Percentiles rank a stretch among this genome's conserved stretches.
phyloP scores from a whole-genome alignment of 2,329 filamentous ascomycete species.

The Grosmannia huntii region DNA sequence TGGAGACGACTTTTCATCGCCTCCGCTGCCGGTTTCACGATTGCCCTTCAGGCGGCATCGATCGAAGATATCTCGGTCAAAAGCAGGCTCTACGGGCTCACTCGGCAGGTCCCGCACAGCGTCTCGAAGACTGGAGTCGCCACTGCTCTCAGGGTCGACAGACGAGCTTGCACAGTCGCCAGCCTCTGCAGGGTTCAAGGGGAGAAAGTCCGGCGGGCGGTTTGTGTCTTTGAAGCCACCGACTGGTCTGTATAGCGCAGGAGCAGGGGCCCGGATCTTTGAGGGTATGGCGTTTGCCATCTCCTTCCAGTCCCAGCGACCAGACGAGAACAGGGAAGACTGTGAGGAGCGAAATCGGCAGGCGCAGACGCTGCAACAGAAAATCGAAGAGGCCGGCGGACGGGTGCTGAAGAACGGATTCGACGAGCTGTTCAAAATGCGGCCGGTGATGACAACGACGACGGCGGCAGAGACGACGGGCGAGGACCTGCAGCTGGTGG shows the following conservation, averaged over 20 bases:
- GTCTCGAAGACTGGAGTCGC: constrained; percentile 14
- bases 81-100: neutral
- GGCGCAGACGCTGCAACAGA: constrained; percentile 37
- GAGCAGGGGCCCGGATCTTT: constrained; percentile 38
- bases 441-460: constrained; percentile 19
- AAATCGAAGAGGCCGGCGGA: constrained; percentile 62
- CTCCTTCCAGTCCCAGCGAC: constrained; percentile 46
- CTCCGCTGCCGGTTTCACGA: neutral
- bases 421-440: constrained; percentile 59
- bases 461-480: constrained; percentile 16
- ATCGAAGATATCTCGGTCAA: constrained; percentile 13
- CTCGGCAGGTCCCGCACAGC: neutral
- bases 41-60: neutral
- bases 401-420: constrained; percentile 62
- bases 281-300: constrained; percentile 78
- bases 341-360: constrained; percentile 22
- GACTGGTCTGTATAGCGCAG: neutral
- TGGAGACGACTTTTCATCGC: neutral
- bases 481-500: constrained; percentile 38
- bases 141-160: constrained; percentile 23
- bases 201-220: neutral
- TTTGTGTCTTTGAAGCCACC: neutral
- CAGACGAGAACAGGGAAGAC: constrained; percentile 41
- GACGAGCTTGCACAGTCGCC: constrained; percentile 35
- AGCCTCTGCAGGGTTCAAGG: constrained; percentile 17